Base-by-base conservation (phyloP, 2,329 filamentous ascomycete species). In the Colletotrichum tofieldiae region DNA sequence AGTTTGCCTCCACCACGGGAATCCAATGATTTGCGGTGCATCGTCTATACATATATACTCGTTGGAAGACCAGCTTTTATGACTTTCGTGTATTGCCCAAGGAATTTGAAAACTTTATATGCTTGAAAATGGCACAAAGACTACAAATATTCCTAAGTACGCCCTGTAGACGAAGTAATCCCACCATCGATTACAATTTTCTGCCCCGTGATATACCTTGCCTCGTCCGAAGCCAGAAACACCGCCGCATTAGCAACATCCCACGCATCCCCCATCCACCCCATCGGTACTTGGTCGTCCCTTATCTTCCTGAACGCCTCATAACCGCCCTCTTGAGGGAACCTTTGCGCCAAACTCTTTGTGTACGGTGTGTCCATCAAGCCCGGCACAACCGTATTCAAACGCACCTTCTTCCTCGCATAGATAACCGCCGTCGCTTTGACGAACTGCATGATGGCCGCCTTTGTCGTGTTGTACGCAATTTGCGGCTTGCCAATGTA, bases 191-290 rank as follows among this genome's bases (percentile, higher is more conserved):
- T 82, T 14, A 88, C 82, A 74, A 89, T 79, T 76, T 85, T 84
- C 76, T 87, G 84, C 0, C 90, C 90, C 1, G 89, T 92, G 5
- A 92, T 86, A 77, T 92, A 92, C 45, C 81, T 84, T 3, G 89
- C 87, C 73, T 90, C 88, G 56, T 88, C 68, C 41, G 49, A 62
- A 0, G 54, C 56, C 66, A 92, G 81, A 74, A 90, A 92, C 16
- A 88, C 76, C 6, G 85, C 88, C 1, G 88, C 84, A 77, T 89
- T 85, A 0, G 89, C 87, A 6, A 91, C 87, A 78, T 92, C 90
- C 81, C 87, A 88, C 0, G 88, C 86, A 77, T 88, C 86, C 0
- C 89, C 89, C 85, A 91, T 90, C 43, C 80, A 82, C 0, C 89
- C 89, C 82, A 88, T 87, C 0, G 90, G 90, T 1, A 91, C 88